Evolutionary conservation across 768 basidiomycete species (phyloP).

Genomic region (Lactifluus volemus): DNA sequence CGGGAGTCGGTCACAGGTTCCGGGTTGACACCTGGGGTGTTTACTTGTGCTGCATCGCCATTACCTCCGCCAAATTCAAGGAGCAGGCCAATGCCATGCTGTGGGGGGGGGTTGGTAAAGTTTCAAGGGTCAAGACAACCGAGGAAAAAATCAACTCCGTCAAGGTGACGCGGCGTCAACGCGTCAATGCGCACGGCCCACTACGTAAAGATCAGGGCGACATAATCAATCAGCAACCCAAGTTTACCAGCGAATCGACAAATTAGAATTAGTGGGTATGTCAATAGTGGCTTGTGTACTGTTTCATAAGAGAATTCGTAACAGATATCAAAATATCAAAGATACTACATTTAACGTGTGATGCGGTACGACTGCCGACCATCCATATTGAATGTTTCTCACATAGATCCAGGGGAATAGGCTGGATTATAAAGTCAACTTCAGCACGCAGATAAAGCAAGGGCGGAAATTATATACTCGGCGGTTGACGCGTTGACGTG

Average conservation of each 20-base stretch:
- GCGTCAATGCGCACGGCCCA: neutral
- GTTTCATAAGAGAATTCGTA: neutral
- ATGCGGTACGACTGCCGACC: neutral
- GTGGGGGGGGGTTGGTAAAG: conserved; percentile 72
- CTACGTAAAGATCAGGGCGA: conserved; percentile 1
- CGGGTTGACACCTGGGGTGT: conserved; percentile 27
- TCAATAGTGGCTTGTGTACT: conserved; percentile 5
- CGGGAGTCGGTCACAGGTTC: conserved; percentile 53
- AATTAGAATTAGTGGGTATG: neutral
- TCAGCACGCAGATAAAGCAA: neutral
- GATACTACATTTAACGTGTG: neutral
- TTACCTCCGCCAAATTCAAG: conserved; percentile 42
- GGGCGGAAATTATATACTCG: conserved; percentile 45
- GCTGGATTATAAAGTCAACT: conserved; percentile 36
- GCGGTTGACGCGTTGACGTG: conserved; percentile 72
- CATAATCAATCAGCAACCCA: neutral
- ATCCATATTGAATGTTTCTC: neutral
- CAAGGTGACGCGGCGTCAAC: neutral
- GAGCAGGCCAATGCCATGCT: conserved; percentile 65
- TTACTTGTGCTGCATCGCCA: conserved; percentile 21
- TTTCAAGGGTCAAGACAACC: conserved; percentile 55
- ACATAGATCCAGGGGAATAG: conserved; percentile 77
- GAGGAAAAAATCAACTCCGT: conserved; percentile 8
- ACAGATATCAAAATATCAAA: conserved; percentile 12
- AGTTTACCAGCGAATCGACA: conserved; percentile 31